A percentile compares a stretch with the other conserved stretches of the same genome.
phyloP scores from a whole-genome alignment of 1,284 basidiomycete genomes.

The Agroathelia rolfsii region DNA sequence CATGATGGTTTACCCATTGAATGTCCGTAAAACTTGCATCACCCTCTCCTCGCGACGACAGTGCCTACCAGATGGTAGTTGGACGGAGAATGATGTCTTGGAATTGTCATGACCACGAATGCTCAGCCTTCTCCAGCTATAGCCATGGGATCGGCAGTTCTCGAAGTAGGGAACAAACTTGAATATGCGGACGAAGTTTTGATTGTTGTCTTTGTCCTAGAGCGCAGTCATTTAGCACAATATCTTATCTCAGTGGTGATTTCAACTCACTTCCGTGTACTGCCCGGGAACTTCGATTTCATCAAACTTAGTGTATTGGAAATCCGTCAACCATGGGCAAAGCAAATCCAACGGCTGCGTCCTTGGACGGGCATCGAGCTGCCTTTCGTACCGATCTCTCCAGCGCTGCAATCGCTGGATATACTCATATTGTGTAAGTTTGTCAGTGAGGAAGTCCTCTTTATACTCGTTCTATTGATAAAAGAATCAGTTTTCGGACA shows the following conservation, averaged over 20 bases:
- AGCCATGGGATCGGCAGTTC: slow-evolving; percentile 76
- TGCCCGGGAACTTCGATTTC: slow-evolving; percentile 98
- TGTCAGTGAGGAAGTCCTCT: slow-evolving; percentile 81
- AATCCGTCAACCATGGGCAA: slow-evolving; percentile 94
- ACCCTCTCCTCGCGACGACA: slow-evolving; percentile 90
- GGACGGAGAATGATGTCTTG: slow-evolving; percentile 83
- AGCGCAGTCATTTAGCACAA: slow-evolving; percentile 8
- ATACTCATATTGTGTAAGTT: slow-evolving; percentile 81
- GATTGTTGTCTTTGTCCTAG: slow-evolving; percentile 90
- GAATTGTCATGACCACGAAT: slow-evolving; percentile 92
- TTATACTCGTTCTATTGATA: slow-evolving; percentile 73
- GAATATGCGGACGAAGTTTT: slow-evolving; percentile 86
- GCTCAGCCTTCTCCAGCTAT: slow-evolving; percentile 85
- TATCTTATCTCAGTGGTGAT: slow-evolving; percentile 2
- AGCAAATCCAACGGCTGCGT: slow-evolving; percentile 83
- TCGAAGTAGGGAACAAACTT: slow-evolving; percentile 91
- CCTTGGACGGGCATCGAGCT: slow-evolving; percentile 76
- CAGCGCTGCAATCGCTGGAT: slow-evolving; percentile 85
- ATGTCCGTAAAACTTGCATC: slow-evolving; percentile 85
- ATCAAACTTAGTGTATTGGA: slow-evolving; percentile 96
- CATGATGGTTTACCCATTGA: slow-evolving; percentile 68
- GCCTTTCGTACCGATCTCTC: slow-evolving; percentile 87
- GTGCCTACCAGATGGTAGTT: slow-evolving; percentile 81
- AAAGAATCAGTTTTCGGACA: slow-evolving; percentile 1
- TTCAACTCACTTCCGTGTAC: slow-evolving; percentile 74